A percentile compares a stretch with the other conserved stretches of the same genome.
These are phyloP conservation scores for Acanthamoeba royreba DNA, from an alignment of 208 protist genomes.

Conservation along the genomic window DNA sequence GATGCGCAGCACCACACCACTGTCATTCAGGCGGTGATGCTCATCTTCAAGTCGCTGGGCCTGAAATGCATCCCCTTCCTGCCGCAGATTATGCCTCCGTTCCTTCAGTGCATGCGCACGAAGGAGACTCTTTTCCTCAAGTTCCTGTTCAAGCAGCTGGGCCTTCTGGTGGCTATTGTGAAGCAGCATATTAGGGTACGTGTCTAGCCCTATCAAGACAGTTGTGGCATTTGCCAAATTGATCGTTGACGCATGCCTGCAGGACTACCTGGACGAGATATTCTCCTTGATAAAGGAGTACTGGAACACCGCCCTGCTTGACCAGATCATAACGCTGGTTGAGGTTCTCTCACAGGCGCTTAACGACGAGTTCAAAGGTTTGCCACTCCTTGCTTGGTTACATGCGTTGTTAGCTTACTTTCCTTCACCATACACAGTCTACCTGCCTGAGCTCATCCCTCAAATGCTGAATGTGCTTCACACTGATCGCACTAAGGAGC, in stretches of 20 bases:
- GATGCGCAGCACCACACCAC: conserved; percentile 73
- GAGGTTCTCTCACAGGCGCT: conserved; percentile 86
- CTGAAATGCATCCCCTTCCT: conserved; percentile 86
- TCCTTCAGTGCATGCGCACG: conserved; percentile 59
- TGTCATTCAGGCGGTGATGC: conserved; percentile 85
- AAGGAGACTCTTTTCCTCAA: conserved; percentile 75
- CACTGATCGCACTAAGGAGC: conserved; percentile 24
- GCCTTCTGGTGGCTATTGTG: conserved; percentile 83
- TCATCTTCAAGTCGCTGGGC: conserved; percentile 84
- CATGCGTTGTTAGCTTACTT: background rate
- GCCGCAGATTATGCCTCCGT: conserved; percentile 85
- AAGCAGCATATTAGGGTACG: conserved; percentile 82
- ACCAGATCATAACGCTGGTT: conserved; percentile 82
- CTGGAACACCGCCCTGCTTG: conserved; percentile 65
- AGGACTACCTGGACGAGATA: conserved; percentile 40
- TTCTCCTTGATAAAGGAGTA: conserved; percentile 72
- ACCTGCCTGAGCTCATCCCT: conserved; percentile 85
- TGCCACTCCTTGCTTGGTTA: background rate
- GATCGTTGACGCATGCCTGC: background rate
- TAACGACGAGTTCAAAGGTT: conserved; percentile 86
- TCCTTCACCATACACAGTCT: conserved; percentile 16
- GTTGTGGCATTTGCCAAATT: background rate
- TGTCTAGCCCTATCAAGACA: background rate
- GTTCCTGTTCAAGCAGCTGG: conserved; percentile 83
- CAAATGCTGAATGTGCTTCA: conserved; percentile 77